Evolutionary conservation across 2,329 filamentous ascomycete species (phyloP).

Genomic region (Alternaria triticina): DNA sequence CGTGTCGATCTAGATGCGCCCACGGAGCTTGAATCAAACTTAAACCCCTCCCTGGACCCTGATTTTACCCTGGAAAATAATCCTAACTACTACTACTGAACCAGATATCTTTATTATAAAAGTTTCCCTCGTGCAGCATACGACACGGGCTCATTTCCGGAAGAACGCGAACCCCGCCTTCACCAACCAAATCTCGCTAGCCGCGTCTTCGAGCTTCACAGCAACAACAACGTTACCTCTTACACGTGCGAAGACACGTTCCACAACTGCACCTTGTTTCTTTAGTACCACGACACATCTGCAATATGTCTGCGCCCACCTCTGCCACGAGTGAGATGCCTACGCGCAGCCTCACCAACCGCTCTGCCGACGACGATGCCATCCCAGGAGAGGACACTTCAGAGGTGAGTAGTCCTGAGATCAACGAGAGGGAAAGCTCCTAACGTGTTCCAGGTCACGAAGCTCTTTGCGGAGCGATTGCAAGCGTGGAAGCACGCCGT

Average conservation of each 20-base stretch:
- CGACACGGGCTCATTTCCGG: constrained; percentile 2
- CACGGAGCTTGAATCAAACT: constrained; percentile 16
- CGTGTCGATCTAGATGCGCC: constrained; percentile 2
- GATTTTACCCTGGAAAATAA: neutral
- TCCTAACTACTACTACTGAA: neutral
- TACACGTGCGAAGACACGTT: neutral
- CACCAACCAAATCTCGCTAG: constrained; percentile 6
- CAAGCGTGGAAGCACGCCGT: constrained; percentile 97
- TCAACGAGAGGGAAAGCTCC: neutral
- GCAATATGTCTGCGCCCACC: constrained; percentile 41
- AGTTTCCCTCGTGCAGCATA: neutral
- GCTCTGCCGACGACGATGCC: constrained; percentile 52
- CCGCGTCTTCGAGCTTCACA: constrained; percentile 2
- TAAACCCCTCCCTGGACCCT: constrained; percentile 13
- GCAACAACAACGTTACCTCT: neutral
- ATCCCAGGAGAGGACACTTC: constrained; percentile 58
- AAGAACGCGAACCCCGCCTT: constrained; percentile 6
- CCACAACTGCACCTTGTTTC: neutral
- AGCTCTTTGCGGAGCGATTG: constrained; percentile 82
- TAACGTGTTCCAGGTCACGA: constrained; percentile 44
- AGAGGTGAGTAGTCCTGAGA: constrained; percentile 34
- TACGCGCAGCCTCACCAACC: constrained; percentile 40
- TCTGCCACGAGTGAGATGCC: constrained; percentile 40
- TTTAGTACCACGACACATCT: neutral
- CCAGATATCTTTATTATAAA: neutral